phyloP scores from a whole-genome alignment of 305 asterid genomes.

The Coffea humblotiana region DNA sequence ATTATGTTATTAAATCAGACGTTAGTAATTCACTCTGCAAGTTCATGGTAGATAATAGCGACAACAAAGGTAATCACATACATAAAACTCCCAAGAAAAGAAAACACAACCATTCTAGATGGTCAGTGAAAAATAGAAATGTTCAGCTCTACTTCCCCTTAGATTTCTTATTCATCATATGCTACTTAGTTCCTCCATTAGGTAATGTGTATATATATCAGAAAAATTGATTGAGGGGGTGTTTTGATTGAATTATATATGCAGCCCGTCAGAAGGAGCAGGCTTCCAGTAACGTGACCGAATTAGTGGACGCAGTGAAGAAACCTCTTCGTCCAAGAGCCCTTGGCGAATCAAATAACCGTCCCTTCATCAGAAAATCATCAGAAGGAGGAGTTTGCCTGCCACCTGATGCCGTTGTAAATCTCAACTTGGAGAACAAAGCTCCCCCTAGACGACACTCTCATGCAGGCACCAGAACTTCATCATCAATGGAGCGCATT shows the following conservation, averaged over 20 bases:
- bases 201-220: too few relatives aligned
- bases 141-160: too few relatives aligned
- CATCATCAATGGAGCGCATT: slow-evolving; percentile 60
- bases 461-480: slow-evolving; percentile 66
- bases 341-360: slow-evolving; percentile 77
- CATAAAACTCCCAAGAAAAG: too few relatives aligned
- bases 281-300: slow-evolving; percentile 71
- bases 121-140: too few relatives aligned
- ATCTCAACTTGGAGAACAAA: slow-evolving; percentile 36
- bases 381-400: slow-evolving; percentile 27
- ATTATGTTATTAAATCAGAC: too few relatives aligned
- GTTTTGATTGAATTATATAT: not conserved
- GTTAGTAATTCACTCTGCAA: too few relatives aligned
- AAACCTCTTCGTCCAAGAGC: slow-evolving; percentile 69
- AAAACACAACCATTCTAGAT: too few relatives aligned
- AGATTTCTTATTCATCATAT: too few relatives aligned
- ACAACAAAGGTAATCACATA: too few relatives aligned
- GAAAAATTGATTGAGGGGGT: too few relatives aligned
- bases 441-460: slow-evolving; percentile 80
- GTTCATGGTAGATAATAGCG: too few relatives aligned
- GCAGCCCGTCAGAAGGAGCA: slow-evolving; percentile 83
- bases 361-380: slow-evolving; percentile 68
- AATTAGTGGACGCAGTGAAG: slow-evolving; percentile 77
- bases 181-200: too few relatives aligned
- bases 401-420: slow-evolving; percentile 26